Conservation (phyloP, 2,329 filamentous ascomycete genomes). For the Microcyclospora pomicola region DNA sequence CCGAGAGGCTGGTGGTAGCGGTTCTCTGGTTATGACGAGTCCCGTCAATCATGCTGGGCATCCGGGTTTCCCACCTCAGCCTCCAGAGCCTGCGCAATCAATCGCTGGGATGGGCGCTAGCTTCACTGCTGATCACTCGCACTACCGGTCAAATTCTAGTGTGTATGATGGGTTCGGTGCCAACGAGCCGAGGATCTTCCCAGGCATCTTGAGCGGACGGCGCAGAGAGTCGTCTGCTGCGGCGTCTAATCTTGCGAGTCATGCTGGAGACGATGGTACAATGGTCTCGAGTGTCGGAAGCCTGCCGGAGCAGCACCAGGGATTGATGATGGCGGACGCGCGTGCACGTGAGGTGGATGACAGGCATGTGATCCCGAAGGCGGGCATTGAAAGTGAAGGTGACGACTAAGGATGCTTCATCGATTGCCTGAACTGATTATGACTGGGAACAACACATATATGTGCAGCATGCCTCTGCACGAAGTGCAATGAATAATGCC, state of each 20-base stretch:
- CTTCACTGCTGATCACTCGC: conserved; percentile 30
- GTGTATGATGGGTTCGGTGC: conserved; percentile 13
- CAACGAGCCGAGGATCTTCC: conserved; percentile 54
- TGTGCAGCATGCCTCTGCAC: no score
- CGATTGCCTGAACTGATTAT: no score
- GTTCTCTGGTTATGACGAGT: conserved; percentile 2
- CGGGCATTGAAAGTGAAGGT: conserved; percentile 5
- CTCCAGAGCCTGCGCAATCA: conserved; percentile 6
- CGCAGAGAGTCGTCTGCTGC: conserved; percentile 19
- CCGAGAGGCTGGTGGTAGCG: conserved; percentile 1
- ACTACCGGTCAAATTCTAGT: conserved; percentile 33
- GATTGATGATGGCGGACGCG: neutral
- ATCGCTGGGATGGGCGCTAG: conserved; percentile 15
- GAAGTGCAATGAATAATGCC: no score
- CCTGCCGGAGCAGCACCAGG: neutral
- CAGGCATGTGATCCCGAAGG: conserved; percentile 4
- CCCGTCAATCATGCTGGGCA: conserved; percentile 3
- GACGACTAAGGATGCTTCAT: conserved; percentile 1
- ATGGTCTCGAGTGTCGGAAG: neutral
- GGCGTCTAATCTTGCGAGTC: neutral
- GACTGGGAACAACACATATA: no score
- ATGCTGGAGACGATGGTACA: neutral
- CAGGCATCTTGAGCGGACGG: conserved; percentile 46
- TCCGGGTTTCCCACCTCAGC: conserved; percentile 6
- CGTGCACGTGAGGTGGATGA: conserved; percentile 1